Conservation (phyloP, 352 stramenopile species). For the Pythium scleroteichum region DNA sequence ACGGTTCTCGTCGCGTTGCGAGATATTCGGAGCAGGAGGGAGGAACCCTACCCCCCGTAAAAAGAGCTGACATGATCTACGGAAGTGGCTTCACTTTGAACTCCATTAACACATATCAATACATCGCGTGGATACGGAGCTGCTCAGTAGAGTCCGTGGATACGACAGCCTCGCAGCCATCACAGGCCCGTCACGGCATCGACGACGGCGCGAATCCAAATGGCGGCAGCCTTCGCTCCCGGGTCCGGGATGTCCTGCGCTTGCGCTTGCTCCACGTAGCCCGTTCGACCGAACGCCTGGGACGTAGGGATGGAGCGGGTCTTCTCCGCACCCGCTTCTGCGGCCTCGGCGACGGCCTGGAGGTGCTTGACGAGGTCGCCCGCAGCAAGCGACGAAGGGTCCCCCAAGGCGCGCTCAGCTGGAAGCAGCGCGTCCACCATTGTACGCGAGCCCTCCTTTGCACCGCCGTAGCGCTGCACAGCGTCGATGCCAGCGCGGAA, state of each 20-base stretch:
- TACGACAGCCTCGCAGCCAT: neutral
- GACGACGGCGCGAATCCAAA: slow-evolving; percentile 83
- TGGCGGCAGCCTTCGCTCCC: slow-evolving; percentile 91
- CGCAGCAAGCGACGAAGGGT: slow-evolving; percentile 7
- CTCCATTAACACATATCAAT: slow-evolving; percentile 2
- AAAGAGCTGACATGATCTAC: neutral
- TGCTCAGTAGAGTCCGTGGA: too few species aligned
- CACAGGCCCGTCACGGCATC: slow-evolving; percentile 33
- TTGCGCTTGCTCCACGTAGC: slow-evolving; percentile 91
- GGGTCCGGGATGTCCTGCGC: slow-evolving; percentile 91
- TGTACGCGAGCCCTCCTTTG: slow-evolving; percentile 92
- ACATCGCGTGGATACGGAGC: neutral
- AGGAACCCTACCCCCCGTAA: neutral
- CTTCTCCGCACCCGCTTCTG: slow-evolving; percentile 86
- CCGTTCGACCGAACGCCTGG: slow-evolving; percentile 66
- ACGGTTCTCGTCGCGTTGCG: neutral
- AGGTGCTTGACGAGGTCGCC: slow-evolving; percentile 34
- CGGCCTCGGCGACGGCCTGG: slow-evolving; percentile 64
- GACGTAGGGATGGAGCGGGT: slow-evolving; percentile 89
- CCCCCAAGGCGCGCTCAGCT: slow-evolving; percentile 58
- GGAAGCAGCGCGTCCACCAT: slow-evolving; percentile 97
- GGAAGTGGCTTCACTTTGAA: neutral
- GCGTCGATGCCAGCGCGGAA: slow-evolving; percentile 81
- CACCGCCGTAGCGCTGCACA: slow-evolving; percentile 92
- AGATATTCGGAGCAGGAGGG: neutral